These are phyloP conservation scores for Monosporozyma aquatica DNA, from an alignment of 805 yeast species.

Conservation along the genomic window DNA sequence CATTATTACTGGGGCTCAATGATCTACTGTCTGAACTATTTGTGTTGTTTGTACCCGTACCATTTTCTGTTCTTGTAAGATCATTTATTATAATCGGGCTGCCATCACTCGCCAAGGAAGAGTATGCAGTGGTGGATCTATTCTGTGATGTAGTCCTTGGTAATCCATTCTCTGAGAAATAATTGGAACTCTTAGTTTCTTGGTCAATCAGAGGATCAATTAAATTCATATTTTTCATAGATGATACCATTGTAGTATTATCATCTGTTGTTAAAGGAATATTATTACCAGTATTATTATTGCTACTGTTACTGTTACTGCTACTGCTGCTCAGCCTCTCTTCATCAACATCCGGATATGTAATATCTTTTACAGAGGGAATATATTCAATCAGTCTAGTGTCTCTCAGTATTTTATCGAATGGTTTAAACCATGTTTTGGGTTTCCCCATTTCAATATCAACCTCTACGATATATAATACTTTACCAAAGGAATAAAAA, in stretches of 20 bases:
- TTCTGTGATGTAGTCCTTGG: background rate
- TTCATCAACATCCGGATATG: conserved; percentile 9
- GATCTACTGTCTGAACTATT: background rate
- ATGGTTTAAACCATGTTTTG: conserved; percentile 25
- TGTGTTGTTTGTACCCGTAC: background rate
- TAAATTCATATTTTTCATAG: background rate
- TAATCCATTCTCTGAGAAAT: background rate
- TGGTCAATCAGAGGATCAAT: background rate
- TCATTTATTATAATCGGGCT: background rate
- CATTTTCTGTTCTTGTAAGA: background rate
- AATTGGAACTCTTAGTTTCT: background rate
- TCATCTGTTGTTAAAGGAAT: background rate
- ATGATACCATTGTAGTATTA: background rate
- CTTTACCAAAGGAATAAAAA: conserved; percentile 25
- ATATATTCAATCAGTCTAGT: conserved; percentile 20
- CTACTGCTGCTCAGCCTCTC: conserved; percentile 6
- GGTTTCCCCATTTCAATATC: conserved; percentile 24
- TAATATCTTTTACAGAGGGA: conserved; percentile 17
- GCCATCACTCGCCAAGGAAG: background rate
- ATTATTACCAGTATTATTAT: background rate
- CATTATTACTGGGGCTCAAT: background rate
- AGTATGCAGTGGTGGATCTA: background rate
- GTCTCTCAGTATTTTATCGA: conserved; percentile 17
- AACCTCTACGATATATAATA: conserved; percentile 22
- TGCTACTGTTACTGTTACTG: background rate